Base-by-base conservation (phyloP, 768 basidiomycete species). In the Boletus sensibilis region DNA sequence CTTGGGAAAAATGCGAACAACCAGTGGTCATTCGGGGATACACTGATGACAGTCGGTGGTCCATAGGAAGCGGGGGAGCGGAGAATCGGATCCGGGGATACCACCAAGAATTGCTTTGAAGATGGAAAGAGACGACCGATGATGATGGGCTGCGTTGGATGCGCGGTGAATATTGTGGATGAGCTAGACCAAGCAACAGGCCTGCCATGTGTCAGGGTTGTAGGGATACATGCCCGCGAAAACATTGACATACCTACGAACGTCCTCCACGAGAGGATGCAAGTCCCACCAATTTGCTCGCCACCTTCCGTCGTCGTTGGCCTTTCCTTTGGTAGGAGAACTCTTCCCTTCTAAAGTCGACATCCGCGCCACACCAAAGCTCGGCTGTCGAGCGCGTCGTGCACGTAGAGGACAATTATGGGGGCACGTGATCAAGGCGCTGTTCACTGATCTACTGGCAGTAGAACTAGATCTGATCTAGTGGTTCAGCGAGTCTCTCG, bases 1-100 rank as follows among this genome's bases (percentile, higher is more conserved):
- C 84, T 77, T 12, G 88, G 87, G 65, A 87, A 91, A 65, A 85
- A 92, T 1, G 88, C 88, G 63, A 90, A 90, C 5, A 92, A 66
- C 83, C 81, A 87, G 46, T 79, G 76, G 57, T 85, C 83, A 29
- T 74, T 73, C 3, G 86, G 78, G 6, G 84, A 80, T 20, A 83
- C 77, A 8, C 82, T 81, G 48, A 92, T 82, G 31, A 86, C 69
- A 7, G 80, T 80, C 0, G 88, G 84, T 8, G 88, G 82, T 18
- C 80, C 78, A 66, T 84, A 90, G 2, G 78, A 75, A 12, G 70
- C 53, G 7, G 81, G 74, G 0, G 79, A 72, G 21, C 74, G 68
- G n/a, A 75, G 59, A 42, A 89, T 70, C 16, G 76, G 79, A 13
- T 75, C 59, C 0, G 86, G 86, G 4, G 85, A 79, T 3, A 75